Conservation (phyloP, 192 early-diverging fungal species). For the Coemansia sp. region DNA sequence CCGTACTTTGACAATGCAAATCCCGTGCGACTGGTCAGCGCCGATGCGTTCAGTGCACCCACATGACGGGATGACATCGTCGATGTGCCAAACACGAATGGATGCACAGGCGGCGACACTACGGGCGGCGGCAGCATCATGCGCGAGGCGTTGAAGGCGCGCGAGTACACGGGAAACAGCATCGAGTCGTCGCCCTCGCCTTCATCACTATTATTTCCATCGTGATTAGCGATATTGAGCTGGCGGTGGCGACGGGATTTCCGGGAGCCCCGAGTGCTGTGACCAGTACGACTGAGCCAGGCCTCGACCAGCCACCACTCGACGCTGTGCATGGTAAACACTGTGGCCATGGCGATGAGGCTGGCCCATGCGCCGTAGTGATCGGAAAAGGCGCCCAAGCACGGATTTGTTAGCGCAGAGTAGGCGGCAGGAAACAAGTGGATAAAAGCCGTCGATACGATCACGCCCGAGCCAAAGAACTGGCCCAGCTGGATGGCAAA, state of each 20-base stretch:
- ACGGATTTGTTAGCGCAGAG: slow-evolving; percentile 52
- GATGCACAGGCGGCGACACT: slow-evolving; percentile 28
- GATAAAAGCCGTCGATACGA: slow-evolving; percentile 71
- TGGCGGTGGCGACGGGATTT: not conserved
- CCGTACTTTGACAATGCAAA: slow-evolving; percentile 40
- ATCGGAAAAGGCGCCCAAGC: slow-evolving; percentile 53
- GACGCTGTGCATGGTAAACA: slow-evolving; percentile 61
- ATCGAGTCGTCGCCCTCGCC: not conserved
- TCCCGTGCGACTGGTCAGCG: slow-evolving; percentile 3
- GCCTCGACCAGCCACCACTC: slow-evolving; percentile 57
- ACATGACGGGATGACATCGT: slow-evolving; percentile 2
- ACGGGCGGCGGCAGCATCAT: slow-evolving; percentile 19
- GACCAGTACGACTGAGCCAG: slow-evolving; percentile 15
- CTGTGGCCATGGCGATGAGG: slow-evolving; percentile 60
- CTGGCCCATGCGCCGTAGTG: slow-evolving; percentile 56
- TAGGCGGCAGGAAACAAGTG: slow-evolving; percentile 69
- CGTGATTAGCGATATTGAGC: not conserved
- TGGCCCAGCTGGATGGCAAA: slow-evolving; percentile 50
- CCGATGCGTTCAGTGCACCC: not conserved
- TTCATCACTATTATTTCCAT: not conserved
- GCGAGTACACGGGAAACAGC: slow-evolving; percentile 23
- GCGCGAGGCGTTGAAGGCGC: slow-evolving; percentile 17
- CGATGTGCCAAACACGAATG: slow-evolving; percentile 30
- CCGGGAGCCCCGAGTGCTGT: not conserved
- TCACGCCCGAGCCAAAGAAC: slow-evolving; percentile 69